Evolutionary conservation across 208 protist genomes (phyloP).

Genomic region (Trypanosoma caninum): DNA sequence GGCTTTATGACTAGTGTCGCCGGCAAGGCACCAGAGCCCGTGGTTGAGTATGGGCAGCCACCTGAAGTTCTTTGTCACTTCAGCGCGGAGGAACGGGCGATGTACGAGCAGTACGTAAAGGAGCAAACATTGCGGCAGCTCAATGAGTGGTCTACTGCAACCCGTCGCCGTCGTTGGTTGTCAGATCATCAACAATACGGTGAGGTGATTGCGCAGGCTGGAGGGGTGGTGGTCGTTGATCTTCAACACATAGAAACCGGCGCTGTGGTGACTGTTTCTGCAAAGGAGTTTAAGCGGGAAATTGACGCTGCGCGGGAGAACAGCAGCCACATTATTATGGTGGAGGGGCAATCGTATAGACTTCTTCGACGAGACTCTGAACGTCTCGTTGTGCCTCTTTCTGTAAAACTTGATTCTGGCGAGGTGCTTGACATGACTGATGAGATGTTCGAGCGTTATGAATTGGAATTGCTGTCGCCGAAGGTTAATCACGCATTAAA

Average conservation of each 20-base stretch:
- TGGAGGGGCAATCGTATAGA: constrained; percentile 56
- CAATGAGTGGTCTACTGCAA: constrained; percentile 45
- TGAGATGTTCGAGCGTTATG: constrained; percentile 59
- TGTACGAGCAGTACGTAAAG: constrained; percentile 81
- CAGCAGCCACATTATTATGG: constrained; percentile 7
- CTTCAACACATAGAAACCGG: constrained; percentile 51
- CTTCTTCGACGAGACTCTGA: constrained; percentile 36
- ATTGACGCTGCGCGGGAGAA: constrained; percentile 15
- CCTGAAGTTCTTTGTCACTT: constrained; percentile 69
- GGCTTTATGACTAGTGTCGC: constrained; percentile 48
- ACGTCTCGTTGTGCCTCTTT: constrained; percentile 51
- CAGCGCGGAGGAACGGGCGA: constrained; percentile 61
- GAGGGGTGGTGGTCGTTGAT: constrained; percentile 50
- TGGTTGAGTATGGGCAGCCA: constrained; percentile 63
- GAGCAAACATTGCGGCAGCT: constrained; percentile 58
- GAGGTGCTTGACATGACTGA: constrained; percentile 65
- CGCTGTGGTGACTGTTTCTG: constrained; percentile 51
- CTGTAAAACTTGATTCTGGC: constrained; percentile 66
- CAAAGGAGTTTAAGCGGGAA: constrained; percentile 33
- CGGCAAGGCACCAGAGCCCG: constrained; percentile 69
- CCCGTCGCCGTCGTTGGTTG: constrained; percentile 58
- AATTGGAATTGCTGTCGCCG: constrained; percentile 56
- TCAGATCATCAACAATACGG: constrained; percentile 69
- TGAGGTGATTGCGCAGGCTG: constrained; percentile 44
- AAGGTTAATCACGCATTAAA: constrained; percentile 71